These are phyloP conservation scores for Erythrobasidium hasegawianum DNA, from an alignment of 1,284 basidiomycete species.

Conservation along the genomic window DNA sequence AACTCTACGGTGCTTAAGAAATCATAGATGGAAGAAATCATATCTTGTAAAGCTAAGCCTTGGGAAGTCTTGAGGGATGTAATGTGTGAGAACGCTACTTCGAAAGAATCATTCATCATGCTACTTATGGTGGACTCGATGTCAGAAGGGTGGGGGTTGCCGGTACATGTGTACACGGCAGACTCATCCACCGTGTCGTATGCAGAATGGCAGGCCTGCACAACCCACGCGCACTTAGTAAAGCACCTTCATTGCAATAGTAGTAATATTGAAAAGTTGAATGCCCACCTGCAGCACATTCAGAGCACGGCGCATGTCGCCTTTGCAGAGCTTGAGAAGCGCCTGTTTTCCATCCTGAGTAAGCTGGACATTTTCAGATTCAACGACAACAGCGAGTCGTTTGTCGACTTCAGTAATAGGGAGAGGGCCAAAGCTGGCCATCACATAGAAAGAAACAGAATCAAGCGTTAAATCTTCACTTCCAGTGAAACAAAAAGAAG, in stretches of 20 bases:
- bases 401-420: conserved; percentile 71
- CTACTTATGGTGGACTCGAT: conserved; percentile 88
- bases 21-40: conserved; percentile 90
- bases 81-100: conserved; percentile 82
- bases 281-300: conserved; percentile 86
- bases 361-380: conserved; percentile 82
- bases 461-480: no score
- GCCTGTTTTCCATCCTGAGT: conserved; percentile 83
- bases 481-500: no score
- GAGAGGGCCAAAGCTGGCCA: conserved; percentile 78
- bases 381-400: conserved; percentile 67
- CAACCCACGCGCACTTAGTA: no score
- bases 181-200: conserved; percentile 83
- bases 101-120: conserved; percentile 96
- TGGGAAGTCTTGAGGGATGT: conserved; percentile 81
- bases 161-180: conserved; percentile 94
- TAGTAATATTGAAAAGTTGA: no score
- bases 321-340: conserved; percentile 83
- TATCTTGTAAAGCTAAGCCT: conserved; percentile 89
- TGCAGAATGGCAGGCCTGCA: conserved; percentile 93
- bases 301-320: conserved; percentile 95
- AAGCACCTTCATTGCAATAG: no score
- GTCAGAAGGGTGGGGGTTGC: conserved; percentile 89
- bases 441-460: neutral
- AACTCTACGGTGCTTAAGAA: conserved; percentile 82